Evolutionary conservation across 768 basidiomycete species (phyloP).

Genomic region (Tulasnella sp.): DNA sequence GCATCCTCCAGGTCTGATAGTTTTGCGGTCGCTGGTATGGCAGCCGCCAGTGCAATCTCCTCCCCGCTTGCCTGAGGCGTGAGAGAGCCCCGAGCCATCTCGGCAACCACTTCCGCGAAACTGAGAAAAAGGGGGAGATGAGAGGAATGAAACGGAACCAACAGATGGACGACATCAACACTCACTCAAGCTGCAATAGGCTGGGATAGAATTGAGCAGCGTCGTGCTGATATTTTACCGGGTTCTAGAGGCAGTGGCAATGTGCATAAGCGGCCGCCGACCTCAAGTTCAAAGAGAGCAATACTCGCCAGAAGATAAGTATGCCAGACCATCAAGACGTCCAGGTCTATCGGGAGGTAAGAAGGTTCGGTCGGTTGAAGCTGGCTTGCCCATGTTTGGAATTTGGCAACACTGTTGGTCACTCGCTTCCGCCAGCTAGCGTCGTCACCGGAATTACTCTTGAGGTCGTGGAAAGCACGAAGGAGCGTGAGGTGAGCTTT

Average conservation of each 20-base stretch:
- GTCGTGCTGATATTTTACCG: slow-evolving; percentile 10
- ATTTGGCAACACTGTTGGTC: neutral
- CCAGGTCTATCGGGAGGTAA: neutral
- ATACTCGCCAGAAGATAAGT: slow-evolving; percentile 18
- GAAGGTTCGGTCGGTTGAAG: neutral
- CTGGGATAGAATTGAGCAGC: neutral
- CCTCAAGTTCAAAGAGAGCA: neutral
- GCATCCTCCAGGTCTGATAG: neutral
- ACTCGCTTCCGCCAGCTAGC: neutral
- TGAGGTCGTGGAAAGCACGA: neutral
- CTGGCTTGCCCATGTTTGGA: neutral
- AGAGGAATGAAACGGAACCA: neutral
- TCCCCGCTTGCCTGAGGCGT: neutral
- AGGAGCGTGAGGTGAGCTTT: slow-evolving; percentile 5
- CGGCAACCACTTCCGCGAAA: neutral
- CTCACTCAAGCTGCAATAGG: slow-evolving; percentile 8
- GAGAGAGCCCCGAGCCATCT: slow-evolving; percentile 1
- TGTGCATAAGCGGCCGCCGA: neutral
- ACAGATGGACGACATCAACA: neutral
- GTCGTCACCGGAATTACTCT: neutral
- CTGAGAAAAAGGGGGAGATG: neutral
- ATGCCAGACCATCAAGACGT: slow-evolving; percentile 20
- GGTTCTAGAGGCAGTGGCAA: slow-evolving; percentile 1
- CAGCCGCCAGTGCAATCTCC: neutral
- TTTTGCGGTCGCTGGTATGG: neutral